phyloP scores from a whole-genome alignment of 2,329 filamentous ascomycete species.

The Fusarium paranaense region DNA sequence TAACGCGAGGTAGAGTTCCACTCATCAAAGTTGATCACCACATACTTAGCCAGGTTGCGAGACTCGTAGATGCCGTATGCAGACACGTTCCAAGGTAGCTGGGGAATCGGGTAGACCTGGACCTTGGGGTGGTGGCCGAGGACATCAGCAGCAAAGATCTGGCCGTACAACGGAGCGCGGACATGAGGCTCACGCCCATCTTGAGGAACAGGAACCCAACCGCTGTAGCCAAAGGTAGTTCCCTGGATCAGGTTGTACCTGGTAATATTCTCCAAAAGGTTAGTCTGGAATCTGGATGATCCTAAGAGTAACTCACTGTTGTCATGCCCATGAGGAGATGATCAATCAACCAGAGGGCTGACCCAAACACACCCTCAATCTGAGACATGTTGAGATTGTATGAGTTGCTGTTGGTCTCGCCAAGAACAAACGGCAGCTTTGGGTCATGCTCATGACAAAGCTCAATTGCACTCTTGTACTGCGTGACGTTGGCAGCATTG shows the following conservation, averaged over 20 bases:
- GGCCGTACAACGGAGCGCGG: background rate
- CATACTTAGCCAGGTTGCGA: background rate
- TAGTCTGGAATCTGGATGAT: background rate
- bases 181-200: background rate
- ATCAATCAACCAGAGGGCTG: background rate
- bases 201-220: background rate
- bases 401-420: background rate
- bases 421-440: background rate
- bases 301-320: background rate
- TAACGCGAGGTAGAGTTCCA: background rate
- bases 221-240: background rate
- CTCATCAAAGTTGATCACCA: background rate
- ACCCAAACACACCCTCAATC: background rate
- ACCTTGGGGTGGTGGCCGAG: background rate
- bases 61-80: background rate
- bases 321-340: conserved; percentile 1
- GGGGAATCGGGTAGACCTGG: background rate
- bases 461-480: background rate
- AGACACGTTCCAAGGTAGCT: background rate
- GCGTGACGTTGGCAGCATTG: background rate
- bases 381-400: conserved; percentile 2
- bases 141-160: background rate
- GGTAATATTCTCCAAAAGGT: background rate
- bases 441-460: background rate
- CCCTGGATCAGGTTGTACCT: background rate